Conservation (phyloP, 768 basidiomycete genomes). For the Pisolithus microcarpus region DNA sequence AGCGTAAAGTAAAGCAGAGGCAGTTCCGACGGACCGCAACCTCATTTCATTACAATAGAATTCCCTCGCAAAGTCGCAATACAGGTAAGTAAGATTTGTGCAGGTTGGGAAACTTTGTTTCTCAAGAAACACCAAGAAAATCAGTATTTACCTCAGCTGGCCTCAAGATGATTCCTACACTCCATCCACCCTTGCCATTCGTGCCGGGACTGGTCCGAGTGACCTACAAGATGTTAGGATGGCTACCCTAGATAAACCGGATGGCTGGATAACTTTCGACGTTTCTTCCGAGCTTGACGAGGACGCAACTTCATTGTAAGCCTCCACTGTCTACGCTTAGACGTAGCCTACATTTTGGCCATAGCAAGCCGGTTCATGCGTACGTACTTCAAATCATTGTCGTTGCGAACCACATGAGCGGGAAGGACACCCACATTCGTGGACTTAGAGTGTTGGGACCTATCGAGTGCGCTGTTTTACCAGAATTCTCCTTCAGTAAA, state of each 20-base stretch:
- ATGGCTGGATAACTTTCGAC: conserved; percentile 90
- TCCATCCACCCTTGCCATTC: conserved; percentile 81
- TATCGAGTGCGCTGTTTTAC: conserved; percentile 48
- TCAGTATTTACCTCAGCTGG: conserved; percentile 77
- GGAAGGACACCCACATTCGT: conserved; percentile 97
- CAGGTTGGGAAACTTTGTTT: not conserved
- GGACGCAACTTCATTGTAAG: conserved; percentile 74
- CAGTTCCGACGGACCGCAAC: conserved; percentile 93
- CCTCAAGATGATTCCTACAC: conserved; percentile 94
- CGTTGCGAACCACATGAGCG: conserved; percentile 93
- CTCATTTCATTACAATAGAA: conserved; percentile 91
- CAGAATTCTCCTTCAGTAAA: not conserved
- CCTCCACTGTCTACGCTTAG: conserved; percentile 7
- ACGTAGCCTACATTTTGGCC: not conserved
- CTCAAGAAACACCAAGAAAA: conserved; percentile 48
- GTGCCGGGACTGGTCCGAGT: conserved; percentile 84
- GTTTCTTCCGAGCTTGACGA: conserved; percentile 74
- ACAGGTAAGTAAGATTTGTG: conserved; percentile 44
- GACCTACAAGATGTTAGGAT: conserved; percentile 90
- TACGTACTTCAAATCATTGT: conserved; percentile 89
- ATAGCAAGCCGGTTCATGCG: conserved; percentile 79
- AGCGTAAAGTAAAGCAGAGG: not conserved
- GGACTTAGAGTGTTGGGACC: conserved; percentile 86
- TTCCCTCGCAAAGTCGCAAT: conserved; percentile 88
- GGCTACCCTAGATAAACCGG: conserved; percentile 82